Conservation (phyloP, 1,139 yeast species). For the Yamadazyma siamensis region DNA sequence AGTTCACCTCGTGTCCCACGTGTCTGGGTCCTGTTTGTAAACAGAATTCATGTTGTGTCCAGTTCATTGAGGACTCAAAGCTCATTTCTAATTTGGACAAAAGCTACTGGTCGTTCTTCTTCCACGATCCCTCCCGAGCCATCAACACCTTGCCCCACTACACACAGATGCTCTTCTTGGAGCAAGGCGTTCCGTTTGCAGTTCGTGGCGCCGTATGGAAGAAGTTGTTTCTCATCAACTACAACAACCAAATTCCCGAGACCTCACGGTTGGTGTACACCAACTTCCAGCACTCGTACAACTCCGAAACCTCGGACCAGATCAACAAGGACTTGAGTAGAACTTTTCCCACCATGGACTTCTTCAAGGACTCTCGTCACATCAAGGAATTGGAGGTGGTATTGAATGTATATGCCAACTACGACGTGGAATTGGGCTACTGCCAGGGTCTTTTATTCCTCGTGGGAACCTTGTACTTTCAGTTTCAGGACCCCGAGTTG, state of each 20-base stretch:
- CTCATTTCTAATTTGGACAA: constrained; percentile 30
- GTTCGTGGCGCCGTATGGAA: constrained; percentile 38
- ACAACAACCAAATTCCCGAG: constrained; percentile 30
- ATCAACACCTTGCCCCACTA: constrained; percentile 46
- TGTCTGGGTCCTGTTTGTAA: not conserved
- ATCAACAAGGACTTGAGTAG: constrained; percentile 61
- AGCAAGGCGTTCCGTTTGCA: constrained; percentile 41
- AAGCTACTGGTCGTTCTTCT: constrained; percentile 45
- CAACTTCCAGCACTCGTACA: constrained; percentile 46
- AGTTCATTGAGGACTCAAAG: constrained; percentile 11
- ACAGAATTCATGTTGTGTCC: constrained; percentile 8
- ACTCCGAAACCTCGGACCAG: constrained; percentile 43
- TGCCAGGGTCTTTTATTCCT: constrained; percentile 69
- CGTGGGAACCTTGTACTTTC: constrained; percentile 59
- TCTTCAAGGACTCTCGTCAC: constrained; percentile 49
- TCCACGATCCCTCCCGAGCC: constrained; percentile 44
- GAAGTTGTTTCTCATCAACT: constrained; percentile 30
- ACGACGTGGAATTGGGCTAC: constrained; percentile 67
- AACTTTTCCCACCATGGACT: constrained; percentile 57
- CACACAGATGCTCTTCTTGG: constrained; percentile 38
- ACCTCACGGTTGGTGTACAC: constrained; percentile 31
- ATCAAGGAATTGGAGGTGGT: constrained; percentile 49
- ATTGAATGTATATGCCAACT: constrained; percentile 63
- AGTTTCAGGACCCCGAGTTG: constrained; percentile 43
- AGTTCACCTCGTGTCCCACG: constrained; percentile 30